A percentile compares a stretch with the other conserved stretches of the same genome.
Conservation (phyloP, 176 grass and related monocot species). For the Oryza glumipatula region DNA sequence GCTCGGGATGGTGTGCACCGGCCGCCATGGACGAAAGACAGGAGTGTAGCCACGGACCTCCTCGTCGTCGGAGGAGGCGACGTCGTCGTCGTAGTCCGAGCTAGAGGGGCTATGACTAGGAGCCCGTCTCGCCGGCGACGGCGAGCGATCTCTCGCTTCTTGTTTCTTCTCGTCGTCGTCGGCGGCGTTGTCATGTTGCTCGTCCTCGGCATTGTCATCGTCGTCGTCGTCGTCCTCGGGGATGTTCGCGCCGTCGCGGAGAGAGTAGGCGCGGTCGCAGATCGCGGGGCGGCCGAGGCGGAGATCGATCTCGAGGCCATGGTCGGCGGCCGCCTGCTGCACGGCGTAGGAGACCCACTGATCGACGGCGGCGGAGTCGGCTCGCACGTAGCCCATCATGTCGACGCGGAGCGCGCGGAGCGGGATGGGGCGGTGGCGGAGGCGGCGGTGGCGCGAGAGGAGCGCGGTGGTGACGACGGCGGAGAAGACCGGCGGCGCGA, state of each 20-base stretch:
- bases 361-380: background rate
- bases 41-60: too few species aligned
- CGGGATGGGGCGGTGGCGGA: too few species aligned
- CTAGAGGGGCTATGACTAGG: too few species aligned
- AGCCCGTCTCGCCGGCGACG: too few species aligned
- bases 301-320: background rate
- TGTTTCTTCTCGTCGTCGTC: too few species aligned
- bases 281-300: background rate
- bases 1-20: background rate
- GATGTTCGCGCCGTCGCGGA: background rate
- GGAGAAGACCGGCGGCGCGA: background rate
- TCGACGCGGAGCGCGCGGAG: slow-evolving; percentile 31
- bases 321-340: background rate
- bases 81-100: background rate
- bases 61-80: background rate
- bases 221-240: background rate
- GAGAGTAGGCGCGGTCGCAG: background rate
- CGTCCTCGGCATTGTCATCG: too few species aligned
- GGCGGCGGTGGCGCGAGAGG: background rate
- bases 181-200: too few species aligned
- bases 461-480: background rate
- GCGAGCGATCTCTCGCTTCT: too few species aligned
- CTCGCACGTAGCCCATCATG: background rate
- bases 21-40: too few species aligned
- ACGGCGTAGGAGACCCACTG: slow-evolving; percentile 13